A percentile compares a stretch with the other conserved stretches of the same genome.
Conservation (phyloP, 257 asterid genomes). For the Nicotiana knightiana region DNA sequence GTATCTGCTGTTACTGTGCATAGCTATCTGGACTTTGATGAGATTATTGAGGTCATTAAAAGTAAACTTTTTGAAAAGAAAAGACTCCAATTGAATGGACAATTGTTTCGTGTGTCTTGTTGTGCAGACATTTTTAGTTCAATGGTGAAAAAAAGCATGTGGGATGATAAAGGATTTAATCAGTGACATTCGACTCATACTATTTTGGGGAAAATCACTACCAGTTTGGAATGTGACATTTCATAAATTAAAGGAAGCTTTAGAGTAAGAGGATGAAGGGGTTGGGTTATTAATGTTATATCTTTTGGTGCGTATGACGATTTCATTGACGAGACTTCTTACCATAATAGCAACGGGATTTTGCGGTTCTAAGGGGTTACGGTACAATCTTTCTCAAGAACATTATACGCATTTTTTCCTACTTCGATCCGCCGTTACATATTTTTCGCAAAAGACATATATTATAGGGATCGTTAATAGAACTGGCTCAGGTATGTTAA, state of each 20-base stretch:
- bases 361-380: too few relatives aligned
- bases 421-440: too few relatives aligned
- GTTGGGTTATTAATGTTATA: too few relatives aligned
- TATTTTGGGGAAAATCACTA: background rate
- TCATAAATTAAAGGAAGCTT: conserved; percentile 7
- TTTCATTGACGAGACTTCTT: too few relatives aligned
- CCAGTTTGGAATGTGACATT: conserved; percentile 13
- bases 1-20: conserved; percentile 6
- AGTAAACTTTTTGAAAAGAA: background rate
- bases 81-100: background rate
- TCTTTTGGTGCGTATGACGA: too few relatives aligned
- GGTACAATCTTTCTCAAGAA: too few relatives aligned
- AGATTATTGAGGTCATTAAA: background rate
- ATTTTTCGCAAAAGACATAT: too few relatives aligned
- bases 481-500: too few relatives aligned
- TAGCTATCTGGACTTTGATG: conserved; percentile 3
- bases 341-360: too few relatives aligned
- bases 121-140: conserved; percentile 20
- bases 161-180: conserved; percentile 8
- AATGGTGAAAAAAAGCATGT: conserved; percentile 17
- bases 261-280: conserved; percentile 20
- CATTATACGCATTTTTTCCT: too few relatives aligned
- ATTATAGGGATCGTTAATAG: too few relatives aligned
- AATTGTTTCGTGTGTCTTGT: conserved; percentile 11
- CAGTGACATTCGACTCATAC: conserved; percentile 2